Percentiles rank a stretch among this genome's conserved stretches.
phyloP scores from a whole-genome alignment of 2,329 filamentous ascomycete species.

The Colletotrichum sp. region DNA sequence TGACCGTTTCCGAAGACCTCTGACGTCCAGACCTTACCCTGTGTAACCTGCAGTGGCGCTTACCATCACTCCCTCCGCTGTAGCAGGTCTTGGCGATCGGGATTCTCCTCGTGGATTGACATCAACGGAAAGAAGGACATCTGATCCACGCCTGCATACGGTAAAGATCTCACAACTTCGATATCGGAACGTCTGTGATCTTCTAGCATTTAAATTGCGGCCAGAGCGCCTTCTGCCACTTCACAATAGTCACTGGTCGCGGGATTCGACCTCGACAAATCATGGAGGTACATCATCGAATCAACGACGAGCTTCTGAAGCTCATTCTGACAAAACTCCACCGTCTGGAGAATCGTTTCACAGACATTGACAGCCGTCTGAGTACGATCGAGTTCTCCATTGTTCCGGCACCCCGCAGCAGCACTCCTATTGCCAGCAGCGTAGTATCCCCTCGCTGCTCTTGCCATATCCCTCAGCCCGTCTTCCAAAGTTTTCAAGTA shows the following conservation, averaged over 20 bases:
- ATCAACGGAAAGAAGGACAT: background rate
- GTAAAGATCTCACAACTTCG: background rate
- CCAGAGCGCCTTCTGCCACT: background rate
- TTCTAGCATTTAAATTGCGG: background rate
- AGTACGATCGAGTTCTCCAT: background rate
- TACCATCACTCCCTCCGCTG: background rate
- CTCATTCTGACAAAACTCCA: slow-evolving; percentile 8
- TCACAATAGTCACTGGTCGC: background rate
- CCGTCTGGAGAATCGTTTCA: background rate
- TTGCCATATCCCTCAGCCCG: background rate
- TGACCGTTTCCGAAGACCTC: background rate
- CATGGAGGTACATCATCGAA: background rate
- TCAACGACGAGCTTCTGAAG: slow-evolving; percentile 9
- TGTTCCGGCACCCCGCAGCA: background rate
- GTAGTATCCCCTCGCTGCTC: background rate
- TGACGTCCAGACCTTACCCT: background rate
- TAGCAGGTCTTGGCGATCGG: background rate
- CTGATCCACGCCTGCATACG: background rate
- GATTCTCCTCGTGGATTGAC: background rate
- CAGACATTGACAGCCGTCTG: background rate
- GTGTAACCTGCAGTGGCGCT: background rate
- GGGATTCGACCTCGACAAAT: background rate
- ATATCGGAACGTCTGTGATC: background rate
- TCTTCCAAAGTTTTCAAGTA: background rate
- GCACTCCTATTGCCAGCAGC: background rate